Evolutionary conservation across 352 stramenopile genomes (phyloP).

Genomic region (Phytophthora sp.): DNA sequence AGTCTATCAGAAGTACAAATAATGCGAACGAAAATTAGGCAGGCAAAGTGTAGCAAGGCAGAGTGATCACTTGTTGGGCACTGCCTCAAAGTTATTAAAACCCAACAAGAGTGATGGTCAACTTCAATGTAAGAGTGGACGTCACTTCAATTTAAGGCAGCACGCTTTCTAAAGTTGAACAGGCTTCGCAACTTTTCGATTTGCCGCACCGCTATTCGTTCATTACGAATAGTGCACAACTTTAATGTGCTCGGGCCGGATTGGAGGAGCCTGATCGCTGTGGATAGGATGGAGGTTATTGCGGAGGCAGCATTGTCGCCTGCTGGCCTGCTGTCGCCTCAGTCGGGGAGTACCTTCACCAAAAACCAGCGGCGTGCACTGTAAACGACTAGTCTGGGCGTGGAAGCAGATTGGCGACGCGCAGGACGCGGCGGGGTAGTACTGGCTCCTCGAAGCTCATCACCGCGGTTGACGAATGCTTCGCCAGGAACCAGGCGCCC

Average conservation of each 20-base stretch:
- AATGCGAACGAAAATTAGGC: background rate
- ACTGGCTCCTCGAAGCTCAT: conserved; percentile 6
- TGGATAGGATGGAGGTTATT: background rate
- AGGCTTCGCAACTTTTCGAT: too few species aligned
- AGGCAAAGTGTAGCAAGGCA: conserved; percentile 15
- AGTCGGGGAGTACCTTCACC: too few species aligned
- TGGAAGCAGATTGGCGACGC: conserved; percentile 5
- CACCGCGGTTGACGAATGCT: conserved; percentile 2
- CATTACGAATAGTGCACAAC: too few species aligned
- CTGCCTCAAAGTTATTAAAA: background rate
- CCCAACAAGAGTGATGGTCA: conserved; percentile 5
- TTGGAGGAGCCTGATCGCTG: too few species aligned
- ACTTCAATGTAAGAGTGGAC: background rate
- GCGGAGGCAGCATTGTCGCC: too few species aligned
- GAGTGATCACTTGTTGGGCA: background rate
- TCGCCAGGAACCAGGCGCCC: conserved; percentile 6
- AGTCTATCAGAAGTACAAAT: conserved; percentile 21
- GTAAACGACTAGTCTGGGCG: too few species aligned
- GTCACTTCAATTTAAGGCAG: conserved; percentile 1
- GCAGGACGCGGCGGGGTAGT: conserved; percentile 4
- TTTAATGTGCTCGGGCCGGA: too few species aligned
- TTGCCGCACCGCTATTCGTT: too few species aligned
- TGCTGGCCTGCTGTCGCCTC: too few species aligned
- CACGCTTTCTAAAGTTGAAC: background rate
- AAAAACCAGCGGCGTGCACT: background rate